A percentile compares a stretch with the other conserved stretches of the same genome.
These are phyloP conservation scores for Fusarium sp. DNA, from an alignment of 2,329 filamentous ascomycete species.

Conservation along the genomic window DNA sequence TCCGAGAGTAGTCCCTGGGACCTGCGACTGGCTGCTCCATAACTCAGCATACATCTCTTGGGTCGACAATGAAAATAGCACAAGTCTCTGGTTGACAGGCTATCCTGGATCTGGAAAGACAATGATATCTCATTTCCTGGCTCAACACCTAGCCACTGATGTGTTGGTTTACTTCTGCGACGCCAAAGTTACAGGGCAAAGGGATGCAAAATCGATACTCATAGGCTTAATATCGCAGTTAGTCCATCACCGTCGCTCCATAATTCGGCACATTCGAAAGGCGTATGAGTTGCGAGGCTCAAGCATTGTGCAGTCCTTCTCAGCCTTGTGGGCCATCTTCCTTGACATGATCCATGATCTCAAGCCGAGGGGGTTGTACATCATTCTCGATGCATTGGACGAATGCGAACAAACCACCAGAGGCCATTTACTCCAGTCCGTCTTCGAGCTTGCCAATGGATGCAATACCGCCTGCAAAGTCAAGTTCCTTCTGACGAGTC, in stretches of 20 bases:
- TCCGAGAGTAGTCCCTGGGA: conserved; percentile 48
- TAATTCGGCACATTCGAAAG: conserved; percentile 49
- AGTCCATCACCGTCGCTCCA: conserved; percentile 45
- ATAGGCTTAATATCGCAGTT: conserved; percentile 52
- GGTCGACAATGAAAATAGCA: conserved; percentile 43
- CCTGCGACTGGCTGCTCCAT: conserved; percentile 52
- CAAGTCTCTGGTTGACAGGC: conserved; percentile 52
- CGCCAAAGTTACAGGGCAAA: conserved; percentile 48
- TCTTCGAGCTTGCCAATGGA: conserved; percentile 37
- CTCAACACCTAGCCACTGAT: conserved; percentile 44
- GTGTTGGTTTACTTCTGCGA: conserved; percentile 52
- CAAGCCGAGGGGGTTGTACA: conserved; percentile 42
- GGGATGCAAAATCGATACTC: conserved; percentile 51
- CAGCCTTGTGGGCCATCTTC: conserved; percentile 52
- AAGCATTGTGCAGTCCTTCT: conserved; percentile 50
- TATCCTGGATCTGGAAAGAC: conserved; percentile 54
- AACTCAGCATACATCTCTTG: conserved; percentile 48
- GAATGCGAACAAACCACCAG: conserved; percentile 50
- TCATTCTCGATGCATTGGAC: conserved; percentile 55
- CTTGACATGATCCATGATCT: conserved; percentile 47
- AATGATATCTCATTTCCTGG: conserved; percentile 50
- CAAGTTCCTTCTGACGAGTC: conserved; percentile 51
- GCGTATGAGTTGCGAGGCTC: conserved; percentile 47
- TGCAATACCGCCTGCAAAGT: conserved; percentile 35
- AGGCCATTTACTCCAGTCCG: conserved; percentile 41